phyloP scores from a whole-genome alignment of 148 eudicot genomes.

The Simmondsia chinensis region DNA sequence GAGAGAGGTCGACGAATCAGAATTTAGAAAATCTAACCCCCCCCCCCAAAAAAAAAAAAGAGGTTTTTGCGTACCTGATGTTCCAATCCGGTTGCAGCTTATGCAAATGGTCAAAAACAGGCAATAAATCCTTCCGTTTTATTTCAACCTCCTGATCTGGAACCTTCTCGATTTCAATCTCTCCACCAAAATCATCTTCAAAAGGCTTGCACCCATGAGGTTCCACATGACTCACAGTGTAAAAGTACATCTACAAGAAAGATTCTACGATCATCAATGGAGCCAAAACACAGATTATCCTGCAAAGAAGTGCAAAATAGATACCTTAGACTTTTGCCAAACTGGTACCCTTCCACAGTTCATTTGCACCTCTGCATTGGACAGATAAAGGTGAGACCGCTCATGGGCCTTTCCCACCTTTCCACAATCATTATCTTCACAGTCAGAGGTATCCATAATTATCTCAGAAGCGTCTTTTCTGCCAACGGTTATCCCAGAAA shows the following conservation, averaged over 20 bases:
- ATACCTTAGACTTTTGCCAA: conserved; percentile 88
- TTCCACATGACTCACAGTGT: conserved; percentile 31
- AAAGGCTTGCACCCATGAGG: conserved; percentile 10
- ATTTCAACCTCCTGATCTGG: conserved; percentile 62
- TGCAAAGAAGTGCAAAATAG: too few relatives aligned
- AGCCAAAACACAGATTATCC: conserved; percentile 2
- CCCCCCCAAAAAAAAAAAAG: too few relatives aligned
- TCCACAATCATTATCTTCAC: conserved; percentile 31
- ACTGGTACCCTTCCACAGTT: conserved; percentile 53
- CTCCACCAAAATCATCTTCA: conserved; percentile 37
- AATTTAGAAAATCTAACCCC: too few relatives aligned
- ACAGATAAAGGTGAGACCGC: conserved; percentile 59
- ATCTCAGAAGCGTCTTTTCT: conserved; percentile 25
- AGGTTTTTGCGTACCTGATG: conserved; percentile 36
- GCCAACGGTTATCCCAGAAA: conserved; percentile 35
- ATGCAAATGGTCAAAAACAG: conserved; percentile 76
- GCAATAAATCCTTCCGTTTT: conserved; percentile 72
- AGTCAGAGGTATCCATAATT: conserved; percentile 31
- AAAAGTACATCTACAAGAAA: conserved; percentile 51
- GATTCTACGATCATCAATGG: conserved; percentile 1
- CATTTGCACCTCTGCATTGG: conserved; percentile 88
- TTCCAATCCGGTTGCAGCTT: conserved; percentile 50
- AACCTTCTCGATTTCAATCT: conserved; percentile 67
- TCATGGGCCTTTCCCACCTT: conserved; percentile 45
- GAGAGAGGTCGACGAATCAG: too few relatives aligned